These are phyloP conservation scores for Rheum nobile DNA, from an alignment of 148 eudicot species.

Conservation along the genomic window DNA sequence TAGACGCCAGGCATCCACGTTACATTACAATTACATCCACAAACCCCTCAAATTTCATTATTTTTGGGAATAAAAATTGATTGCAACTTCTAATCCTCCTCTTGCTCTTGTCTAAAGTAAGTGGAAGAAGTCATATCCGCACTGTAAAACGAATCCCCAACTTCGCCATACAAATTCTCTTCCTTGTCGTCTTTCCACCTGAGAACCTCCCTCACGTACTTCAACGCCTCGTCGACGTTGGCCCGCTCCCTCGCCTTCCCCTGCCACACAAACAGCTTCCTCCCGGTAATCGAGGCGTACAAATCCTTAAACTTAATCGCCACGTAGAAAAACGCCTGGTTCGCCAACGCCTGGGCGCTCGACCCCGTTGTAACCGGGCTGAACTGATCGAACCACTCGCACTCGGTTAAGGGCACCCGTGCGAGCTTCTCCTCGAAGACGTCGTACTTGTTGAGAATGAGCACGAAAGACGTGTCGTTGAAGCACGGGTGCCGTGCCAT, in stretches of 20 bases:
- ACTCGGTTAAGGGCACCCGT: constrained; percentile 44
- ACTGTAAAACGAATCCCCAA: constrained; percentile 76
- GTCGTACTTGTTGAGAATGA: constrained; percentile 79
- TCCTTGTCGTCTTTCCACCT: constrained; percentile 95
- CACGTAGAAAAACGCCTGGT: constrained; percentile 83
- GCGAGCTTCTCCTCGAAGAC: constrained; percentile 77
- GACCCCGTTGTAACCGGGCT: constrained; percentile 56
- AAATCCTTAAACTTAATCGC: constrained; percentile 97
- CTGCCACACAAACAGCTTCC: constrained; percentile 96
- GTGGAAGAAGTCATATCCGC: constrained; percentile 62
- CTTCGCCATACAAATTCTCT: constrained; percentile 37
- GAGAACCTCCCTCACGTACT: constrained; percentile 74
- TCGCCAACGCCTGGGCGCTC: constrained; percentile 65
- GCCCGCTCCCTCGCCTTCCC: constrained; percentile 68
- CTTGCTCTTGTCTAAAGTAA: neutral
- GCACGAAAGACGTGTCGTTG: constrained; percentile 65
- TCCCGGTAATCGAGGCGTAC: constrained; percentile 57
- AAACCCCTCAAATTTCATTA: neutral
- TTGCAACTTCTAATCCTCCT: neutral
- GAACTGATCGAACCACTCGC: constrained; percentile 81
- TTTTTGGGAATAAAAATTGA: neutral
- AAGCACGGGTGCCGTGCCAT: constrained; percentile 78
- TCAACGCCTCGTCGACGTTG: constrained; percentile 77
- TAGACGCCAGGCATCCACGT: neutral
- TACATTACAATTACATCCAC: neutral